Conservation (phyloP, 1,284 basidiomycete species). For the Rhodotorula sp. region DNA sequence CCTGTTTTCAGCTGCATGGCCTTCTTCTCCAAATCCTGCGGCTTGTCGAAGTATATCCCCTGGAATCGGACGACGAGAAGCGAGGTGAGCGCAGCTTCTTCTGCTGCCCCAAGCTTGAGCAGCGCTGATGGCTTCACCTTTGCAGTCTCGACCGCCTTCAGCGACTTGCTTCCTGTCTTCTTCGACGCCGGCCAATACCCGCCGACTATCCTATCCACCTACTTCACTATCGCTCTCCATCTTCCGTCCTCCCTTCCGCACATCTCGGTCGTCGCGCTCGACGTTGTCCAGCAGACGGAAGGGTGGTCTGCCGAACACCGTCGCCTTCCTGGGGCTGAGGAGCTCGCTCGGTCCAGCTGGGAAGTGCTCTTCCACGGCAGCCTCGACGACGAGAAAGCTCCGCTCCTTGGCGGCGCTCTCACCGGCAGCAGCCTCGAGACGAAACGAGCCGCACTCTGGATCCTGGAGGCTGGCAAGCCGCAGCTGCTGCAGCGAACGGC, state of each 20-base stretch:
- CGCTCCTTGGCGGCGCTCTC: constrained; percentile 14
- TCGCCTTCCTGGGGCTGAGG: constrained; percentile 34
- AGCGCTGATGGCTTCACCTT: too few species aligned
- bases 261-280: background rate
- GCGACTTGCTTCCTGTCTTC: background rate
- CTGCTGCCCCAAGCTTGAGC: background rate
- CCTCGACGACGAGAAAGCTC: background rate
- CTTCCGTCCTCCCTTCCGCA: background rate
- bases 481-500: background rate
- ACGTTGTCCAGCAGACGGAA: constrained; percentile 9
- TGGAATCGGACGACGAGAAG: background rate
- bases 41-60: constrained; percentile 12
- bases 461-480: background rate
- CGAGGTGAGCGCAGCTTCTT: background rate
- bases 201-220: constrained; percentile 10
- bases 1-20: constrained; percentile 23
- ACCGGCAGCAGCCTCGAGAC: constrained; percentile 24
- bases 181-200: background rate
- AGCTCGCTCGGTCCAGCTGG: background rate
- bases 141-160: constrained; percentile 19
- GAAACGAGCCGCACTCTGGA: constrained; percentile 11
- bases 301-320: background rate
- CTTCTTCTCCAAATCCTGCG: constrained; percentile 21
- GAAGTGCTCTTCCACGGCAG: background rate
- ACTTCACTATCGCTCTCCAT: constrained; percentile 24